Conservation (phyloP, 768 basidiomycete genomes). For the Asterophora parasitica region DNA sequence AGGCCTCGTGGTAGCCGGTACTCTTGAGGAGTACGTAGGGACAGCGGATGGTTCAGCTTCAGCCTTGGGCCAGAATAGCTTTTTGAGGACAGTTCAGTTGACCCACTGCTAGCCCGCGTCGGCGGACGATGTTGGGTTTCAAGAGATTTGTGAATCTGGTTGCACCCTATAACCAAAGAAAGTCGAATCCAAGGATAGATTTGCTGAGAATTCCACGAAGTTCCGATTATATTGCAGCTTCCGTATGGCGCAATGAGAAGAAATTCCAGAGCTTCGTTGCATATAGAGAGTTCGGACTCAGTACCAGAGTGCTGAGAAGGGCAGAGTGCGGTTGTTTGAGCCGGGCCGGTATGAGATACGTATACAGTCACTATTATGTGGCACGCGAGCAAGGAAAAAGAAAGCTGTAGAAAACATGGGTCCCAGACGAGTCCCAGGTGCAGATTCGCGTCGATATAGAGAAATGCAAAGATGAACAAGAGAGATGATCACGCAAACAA, state of each 20-base stretch:
- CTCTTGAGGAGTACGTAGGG: conserved; percentile 1
- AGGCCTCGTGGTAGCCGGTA: neutral
- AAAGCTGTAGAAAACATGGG: neutral
- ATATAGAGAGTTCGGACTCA: too few relatives aligned
- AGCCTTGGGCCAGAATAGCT: neutral
- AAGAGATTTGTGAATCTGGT: too few relatives aligned
- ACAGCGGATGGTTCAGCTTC: neutral
- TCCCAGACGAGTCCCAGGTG: neutral
- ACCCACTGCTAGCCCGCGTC: neutral
- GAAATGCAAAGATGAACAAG: neutral
- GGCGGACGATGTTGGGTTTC: neutral
- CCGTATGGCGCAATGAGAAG: too few relatives aligned
- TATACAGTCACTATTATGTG: neutral
- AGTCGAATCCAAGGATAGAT: too few relatives aligned
- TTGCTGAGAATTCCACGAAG: too few relatives aligned
- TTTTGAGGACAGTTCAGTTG: neutral
- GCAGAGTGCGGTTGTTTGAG: too few relatives aligned
- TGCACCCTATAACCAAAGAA: too few relatives aligned
- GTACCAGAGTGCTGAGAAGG: too few relatives aligned
- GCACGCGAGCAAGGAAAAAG: conserved; percentile 15
- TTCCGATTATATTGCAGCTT: too few relatives aligned
- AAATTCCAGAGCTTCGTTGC: too few relatives aligned
- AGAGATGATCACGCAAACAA: conserved; percentile 2
- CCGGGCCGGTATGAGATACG: conserved; percentile 1
- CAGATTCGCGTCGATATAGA: neutral